phyloP scores from a whole-genome alignment of 2,329 filamentous ascomycete species.

The Botrytis squamosa region DNA sequence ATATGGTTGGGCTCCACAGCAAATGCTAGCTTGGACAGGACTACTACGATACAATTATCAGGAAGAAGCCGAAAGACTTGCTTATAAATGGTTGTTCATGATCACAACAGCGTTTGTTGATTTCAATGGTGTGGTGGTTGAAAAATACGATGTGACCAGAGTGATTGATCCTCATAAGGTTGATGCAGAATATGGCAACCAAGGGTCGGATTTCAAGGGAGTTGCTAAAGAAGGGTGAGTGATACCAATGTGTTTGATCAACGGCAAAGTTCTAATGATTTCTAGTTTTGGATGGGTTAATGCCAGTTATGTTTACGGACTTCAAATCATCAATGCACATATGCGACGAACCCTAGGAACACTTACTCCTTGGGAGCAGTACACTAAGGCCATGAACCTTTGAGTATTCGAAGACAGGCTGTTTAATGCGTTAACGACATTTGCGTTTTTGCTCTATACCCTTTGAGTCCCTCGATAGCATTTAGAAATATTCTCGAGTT shows the following conservation, averaged over 20 bases:
- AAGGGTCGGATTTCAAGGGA: slow-evolving; percentile 91
- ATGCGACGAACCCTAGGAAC: slow-evolving; percentile 87
- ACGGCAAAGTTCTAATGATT: slow-evolving; percentile 30
- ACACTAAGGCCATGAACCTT: slow-evolving; percentile 26
- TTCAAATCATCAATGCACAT: slow-evolving; percentile 84
- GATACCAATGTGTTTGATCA: neutral
- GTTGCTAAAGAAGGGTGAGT: slow-evolving; percentile 93
- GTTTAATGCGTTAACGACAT: slow-evolving; percentile 8
- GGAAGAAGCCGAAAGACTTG: slow-evolving; percentile 82
- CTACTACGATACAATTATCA: slow-evolving; percentile 88
- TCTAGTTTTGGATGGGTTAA: slow-evolving; percentile 98
- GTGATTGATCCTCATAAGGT: slow-evolving; percentile 89
- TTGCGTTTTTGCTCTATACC: slow-evolving; percentile 18
- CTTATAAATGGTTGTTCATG: slow-evolving; percentile 98
- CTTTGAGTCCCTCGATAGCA: neutral
- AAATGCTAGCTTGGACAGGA: slow-evolving; percentile 96
- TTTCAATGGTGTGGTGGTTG: slow-evolving; percentile 96
- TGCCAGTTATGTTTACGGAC: slow-evolving; percentile 91
- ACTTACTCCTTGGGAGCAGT: slow-evolving; percentile 64
- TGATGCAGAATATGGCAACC: slow-evolving; percentile 96
- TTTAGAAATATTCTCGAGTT: neutral
- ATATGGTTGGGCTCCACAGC: slow-evolving; percentile 97
- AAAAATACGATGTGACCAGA: slow-evolving; percentile 96
- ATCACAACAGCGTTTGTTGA: slow-evolving; percentile 98
- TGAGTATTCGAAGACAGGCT: neutral